Evolutionary conservation across 352 stramenopile genomes (phyloP).

Genomic region (Pilasporangium apinafurcum): DNA sequence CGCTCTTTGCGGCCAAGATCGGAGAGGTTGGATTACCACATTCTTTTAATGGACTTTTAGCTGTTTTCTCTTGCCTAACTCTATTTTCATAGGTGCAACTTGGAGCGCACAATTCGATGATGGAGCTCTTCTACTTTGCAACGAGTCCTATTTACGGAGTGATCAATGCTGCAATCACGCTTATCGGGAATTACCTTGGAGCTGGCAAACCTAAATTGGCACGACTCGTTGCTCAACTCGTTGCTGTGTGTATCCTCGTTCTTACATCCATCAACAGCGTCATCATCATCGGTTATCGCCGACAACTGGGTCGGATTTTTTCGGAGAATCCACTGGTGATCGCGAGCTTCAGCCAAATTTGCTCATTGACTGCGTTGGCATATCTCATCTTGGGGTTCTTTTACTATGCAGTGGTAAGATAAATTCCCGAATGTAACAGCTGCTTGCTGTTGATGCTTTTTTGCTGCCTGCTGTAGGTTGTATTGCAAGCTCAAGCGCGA

Average conservation of each 20-base stretch:
- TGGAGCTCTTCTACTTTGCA: slow-evolving; percentile 82
- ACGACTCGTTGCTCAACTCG: slow-evolving; percentile 46
- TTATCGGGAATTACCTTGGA: slow-evolving; percentile 59
- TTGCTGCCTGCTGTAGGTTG: slow-evolving; percentile 39
- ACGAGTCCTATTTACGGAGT: slow-evolving; percentile 72
- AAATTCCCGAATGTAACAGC: background rate
- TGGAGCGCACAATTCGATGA: slow-evolving; percentile 77
- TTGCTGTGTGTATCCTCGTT: slow-evolving; percentile 30
- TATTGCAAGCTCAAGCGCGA: slow-evolving; percentile 62
- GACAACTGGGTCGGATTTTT: slow-evolving; percentile 59
- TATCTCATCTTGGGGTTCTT: slow-evolving; percentile 79
- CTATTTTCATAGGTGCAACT: too few species aligned
- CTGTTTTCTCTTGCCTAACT: background rate
- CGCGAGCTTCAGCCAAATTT: slow-evolving; percentile 55
- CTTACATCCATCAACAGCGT: slow-evolving; percentile 36
- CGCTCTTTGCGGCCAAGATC: slow-evolving; percentile 63
- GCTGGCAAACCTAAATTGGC: slow-evolving; percentile 29
- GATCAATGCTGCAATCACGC: slow-evolving; percentile 50
- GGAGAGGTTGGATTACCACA: slow-evolving; percentile 32
- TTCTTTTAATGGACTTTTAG: background rate
- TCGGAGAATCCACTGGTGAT: slow-evolving; percentile 60
- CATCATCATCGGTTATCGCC: slow-evolving; percentile 34
- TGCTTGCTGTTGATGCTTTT: slow-evolving; percentile 1
- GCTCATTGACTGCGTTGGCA: slow-evolving; percentile 37
- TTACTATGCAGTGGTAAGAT: slow-evolving; percentile 70